A percentile compares a stretch with the other conserved stretches of the same genome.
These are phyloP conservation scores for Takakia lepidozioides DNA, from an alignment of 225 moss, liverwort and hornwort genomes.

Conservation along the genomic window DNA sequence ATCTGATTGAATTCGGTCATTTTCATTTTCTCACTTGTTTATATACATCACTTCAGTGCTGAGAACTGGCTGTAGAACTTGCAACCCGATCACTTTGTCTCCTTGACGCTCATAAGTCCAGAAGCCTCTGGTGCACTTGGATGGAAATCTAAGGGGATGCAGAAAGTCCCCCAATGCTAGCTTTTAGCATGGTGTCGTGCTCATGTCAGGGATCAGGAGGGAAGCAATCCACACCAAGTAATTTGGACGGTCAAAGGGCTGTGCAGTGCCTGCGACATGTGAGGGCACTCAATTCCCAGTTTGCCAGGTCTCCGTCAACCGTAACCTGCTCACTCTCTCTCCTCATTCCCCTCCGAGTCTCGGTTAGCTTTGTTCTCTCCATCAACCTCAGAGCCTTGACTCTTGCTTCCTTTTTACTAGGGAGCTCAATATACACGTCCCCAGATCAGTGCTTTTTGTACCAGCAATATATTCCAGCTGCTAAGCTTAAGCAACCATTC, in stretches of 20 bases:
- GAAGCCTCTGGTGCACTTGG: background rate
- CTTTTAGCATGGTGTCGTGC: no score
- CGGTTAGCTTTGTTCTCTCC: background rate
- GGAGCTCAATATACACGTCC: no score
- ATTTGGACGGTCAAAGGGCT: background rate
- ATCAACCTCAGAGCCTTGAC: no score
- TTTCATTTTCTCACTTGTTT: no score
- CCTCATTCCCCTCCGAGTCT: background rate
- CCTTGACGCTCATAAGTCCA: background rate
- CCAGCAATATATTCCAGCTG: no score
- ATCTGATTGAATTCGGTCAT: no score
- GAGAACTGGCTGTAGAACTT: no score
- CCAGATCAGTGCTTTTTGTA: no score
- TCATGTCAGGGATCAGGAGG: background rate
- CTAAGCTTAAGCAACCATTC: no score
- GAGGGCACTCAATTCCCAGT: conserved; percentile 2
- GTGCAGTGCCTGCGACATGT: conserved; percentile 1
- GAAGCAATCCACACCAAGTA: background rate
- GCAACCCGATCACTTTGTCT: background rate
- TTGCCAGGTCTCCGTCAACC: background rate
- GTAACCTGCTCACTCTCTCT: background rate
- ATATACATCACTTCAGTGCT: no score
- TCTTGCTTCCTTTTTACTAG: no score
- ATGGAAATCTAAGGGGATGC: background rate
- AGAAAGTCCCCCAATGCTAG: no score